Base-by-base conservation (phyloP, 2,329 filamentous ascomycete genomes). In the Plenodomus tracheiphilus region DNA sequence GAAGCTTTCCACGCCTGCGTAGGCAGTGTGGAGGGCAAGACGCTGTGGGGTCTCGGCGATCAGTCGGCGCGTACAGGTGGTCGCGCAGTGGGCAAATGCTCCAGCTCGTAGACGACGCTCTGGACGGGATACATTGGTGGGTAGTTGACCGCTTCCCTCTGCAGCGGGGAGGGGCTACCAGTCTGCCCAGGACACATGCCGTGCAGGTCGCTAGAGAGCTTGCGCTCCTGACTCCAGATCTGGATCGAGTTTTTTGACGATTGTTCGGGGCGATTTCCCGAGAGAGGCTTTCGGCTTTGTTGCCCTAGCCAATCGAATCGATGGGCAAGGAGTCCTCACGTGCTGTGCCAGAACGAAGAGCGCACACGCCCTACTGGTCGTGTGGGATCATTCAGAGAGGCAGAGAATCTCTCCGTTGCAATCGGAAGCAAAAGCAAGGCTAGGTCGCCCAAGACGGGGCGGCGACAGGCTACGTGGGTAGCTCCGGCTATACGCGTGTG, bases 201-300 rank as follows among this genome's bases (percentile, higher is more conserved):
- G 41, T 39, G 41, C 41, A 42, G 25, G 43, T 34, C 35, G 35
- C 19, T 38, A 41, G 34, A 39, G 34, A 39, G 44, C 32, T 39
- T 32, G 53, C 41, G 28, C 28, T 32, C 15, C 28, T 32, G 28
- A 53, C 40, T 45, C 15, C 35, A 21, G 28, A 46, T 47, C 36
- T 32, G 39, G 39, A 53, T 46, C 28, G 43, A 41, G 35, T 5
- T 7, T 17, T 17, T 18, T 37, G 35, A 37, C 35, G 35, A 20
- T 37, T 43, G 28, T 43, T 53, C 49, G 49, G 49, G 39, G 20
- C 41, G 49, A 46, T 46, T 11, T 34, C 42, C 49, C 49, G 49
- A 49, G 37, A 49, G 30, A 46, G 44, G 35, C 49, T 11, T 32
- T 39, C 49, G 49, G 49, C 34, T 32, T 49, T 30, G 22, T n/a